phyloP scores from a whole-genome alignment of 208 protist species.

The Angomonas ambiguus region DNA sequence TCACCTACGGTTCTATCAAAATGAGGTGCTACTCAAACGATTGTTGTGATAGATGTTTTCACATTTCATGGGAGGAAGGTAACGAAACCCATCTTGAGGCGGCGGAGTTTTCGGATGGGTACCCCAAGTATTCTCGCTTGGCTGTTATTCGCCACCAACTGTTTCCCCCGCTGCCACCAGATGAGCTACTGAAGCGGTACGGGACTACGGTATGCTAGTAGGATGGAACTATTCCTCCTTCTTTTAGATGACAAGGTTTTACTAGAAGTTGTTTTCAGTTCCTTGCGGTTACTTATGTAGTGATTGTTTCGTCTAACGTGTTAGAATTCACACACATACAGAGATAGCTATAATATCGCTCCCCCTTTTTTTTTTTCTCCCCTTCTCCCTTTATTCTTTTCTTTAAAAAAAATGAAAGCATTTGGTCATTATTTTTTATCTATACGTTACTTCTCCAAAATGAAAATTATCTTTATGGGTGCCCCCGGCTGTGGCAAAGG shows the following conservation, averaged over 20 bases:
- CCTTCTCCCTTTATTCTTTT: conserved; percentile 1
- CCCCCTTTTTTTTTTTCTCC: background rate
- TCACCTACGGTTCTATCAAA: conserved; percentile 89
- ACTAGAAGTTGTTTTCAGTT: too few species aligned
- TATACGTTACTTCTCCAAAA: conserved; percentile 12
- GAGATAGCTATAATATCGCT: too few species aligned
- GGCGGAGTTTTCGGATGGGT: conserved; percentile 19
- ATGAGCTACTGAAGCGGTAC: conserved; percentile 76
- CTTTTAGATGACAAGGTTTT: too few species aligned
- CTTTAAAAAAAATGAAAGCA: too few species aligned
- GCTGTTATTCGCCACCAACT: conserved; percentile 41
- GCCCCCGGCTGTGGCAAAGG: conserved; percentile 93
- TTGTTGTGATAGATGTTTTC: conserved; percentile 66
- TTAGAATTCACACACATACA: too few species aligned
- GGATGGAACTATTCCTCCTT: too few species aligned
- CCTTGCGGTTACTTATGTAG: too few species aligned
- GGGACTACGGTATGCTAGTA: conserved; percentile 26
- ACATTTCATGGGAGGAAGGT: conserved; percentile 47
- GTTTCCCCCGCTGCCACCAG: conserved; percentile 60
- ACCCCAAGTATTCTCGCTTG: conserved; percentile 66
- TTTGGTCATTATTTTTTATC: conserved; percentile 3
- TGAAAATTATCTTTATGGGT: conserved; percentile 91
- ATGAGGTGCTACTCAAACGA: conserved; percentile 88
- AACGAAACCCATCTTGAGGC: background rate
- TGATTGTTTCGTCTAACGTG: too few species aligned